Conservation (phyloP, 768 basidiomycete genomes). For the Suillus variegatus region DNA sequence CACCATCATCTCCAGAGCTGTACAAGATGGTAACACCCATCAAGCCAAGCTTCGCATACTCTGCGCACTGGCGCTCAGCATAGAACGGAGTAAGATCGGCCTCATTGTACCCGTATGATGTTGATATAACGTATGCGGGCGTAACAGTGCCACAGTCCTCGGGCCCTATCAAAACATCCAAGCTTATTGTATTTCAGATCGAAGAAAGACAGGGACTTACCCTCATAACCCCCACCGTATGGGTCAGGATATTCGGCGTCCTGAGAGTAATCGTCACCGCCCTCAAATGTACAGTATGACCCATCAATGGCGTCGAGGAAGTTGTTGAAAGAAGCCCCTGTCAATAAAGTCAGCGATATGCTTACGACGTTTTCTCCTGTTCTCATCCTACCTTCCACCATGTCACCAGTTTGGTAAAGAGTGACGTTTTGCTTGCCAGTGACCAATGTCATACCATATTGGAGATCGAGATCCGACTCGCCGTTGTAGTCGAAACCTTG, state of each 20-base stretch:
- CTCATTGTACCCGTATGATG: constrained; percentile 44
- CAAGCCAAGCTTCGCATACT: constrained; percentile 47
- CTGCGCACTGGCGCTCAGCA: constrained; percentile 42
- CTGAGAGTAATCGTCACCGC: constrained; percentile 40
- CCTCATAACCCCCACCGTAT: constrained; percentile 24
- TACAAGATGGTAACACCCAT: constrained; percentile 38
- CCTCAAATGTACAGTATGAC: constrained; percentile 44
- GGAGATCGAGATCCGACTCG: constrained; percentile 58
- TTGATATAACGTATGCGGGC: constrained; percentile 44
- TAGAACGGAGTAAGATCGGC: constrained; percentile 37
- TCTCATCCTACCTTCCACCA: constrained; percentile 35
- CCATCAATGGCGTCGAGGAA: constrained; percentile 48
- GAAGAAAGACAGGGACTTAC: neutral
- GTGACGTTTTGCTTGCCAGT: constrained; percentile 40
- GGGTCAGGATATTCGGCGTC: constrained; percentile 39
- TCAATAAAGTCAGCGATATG: neutral
- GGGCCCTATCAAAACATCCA: constrained; percentile 13
- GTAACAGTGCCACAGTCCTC: constrained; percentile 38
- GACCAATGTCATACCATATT: constrained; percentile 54
- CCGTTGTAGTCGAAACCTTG: constrained; percentile 49
- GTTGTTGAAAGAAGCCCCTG: constrained; percentile 50
- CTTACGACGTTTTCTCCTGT: neutral
- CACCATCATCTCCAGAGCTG: constrained; percentile 34
- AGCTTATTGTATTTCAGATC: neutral
- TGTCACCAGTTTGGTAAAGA: constrained; percentile 47